Conservation (phyloP, 495 filamentous ascomycete species). For the Penicillium macrosclerotiorum region DNA sequence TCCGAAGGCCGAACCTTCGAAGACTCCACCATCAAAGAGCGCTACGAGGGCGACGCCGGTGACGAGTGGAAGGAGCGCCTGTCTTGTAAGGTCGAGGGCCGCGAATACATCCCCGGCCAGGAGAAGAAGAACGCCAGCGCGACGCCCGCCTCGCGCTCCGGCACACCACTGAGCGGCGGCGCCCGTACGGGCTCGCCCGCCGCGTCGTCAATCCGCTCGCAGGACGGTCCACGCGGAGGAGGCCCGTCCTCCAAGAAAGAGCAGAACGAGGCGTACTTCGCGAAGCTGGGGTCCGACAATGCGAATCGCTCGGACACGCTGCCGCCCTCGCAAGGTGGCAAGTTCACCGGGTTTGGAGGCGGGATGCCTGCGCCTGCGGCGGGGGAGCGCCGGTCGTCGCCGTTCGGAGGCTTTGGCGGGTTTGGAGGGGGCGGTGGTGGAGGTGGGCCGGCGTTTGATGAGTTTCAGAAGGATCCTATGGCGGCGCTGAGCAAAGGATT, state of each 20-base stretch:
- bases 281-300: slow-evolving; percentile 77
- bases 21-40: slow-evolving; percentile 70
- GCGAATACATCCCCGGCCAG: slow-evolving; percentile 72
- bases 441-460: slow-evolving; percentile 63
- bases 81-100: slow-evolving; percentile 77
- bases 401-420: slow-evolving; percentile 27
- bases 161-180: slow-evolving; percentile 28
- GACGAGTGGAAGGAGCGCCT: slow-evolving; percentile 96
- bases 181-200: slow-evolving; percentile 32
- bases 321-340: slow-evolving; percentile 85
- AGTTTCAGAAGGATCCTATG: slow-evolving; percentile 87
- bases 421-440: slow-evolving; percentile 24
- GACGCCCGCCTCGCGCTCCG: slow-evolving; percentile 30
- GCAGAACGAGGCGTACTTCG: slow-evolving; percentile 87
- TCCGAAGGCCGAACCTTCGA: slow-evolving; percentile 63
- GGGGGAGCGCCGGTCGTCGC: slow-evolving; percentile 20
- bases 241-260: slow-evolving; percentile 50
- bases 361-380: slow-evolving; percentile 46
- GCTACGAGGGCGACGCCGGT: slow-evolving; percentile 81
- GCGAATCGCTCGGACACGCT: slow-evolving; percentile 68
- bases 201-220: slow-evolving; percentile 18
- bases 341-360: slow-evolving; percentile 87
- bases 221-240: slow-evolving; percentile 23
- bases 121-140: slow-evolving; percentile 34
- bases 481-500: slow-evolving; percentile 87